Evolutionary conservation across 2,329 filamentous ascomycete species (phyloP), one percentile per base, ranked within the genome.

Genomic region (Coccinonectria pachysandricola): DNA sequence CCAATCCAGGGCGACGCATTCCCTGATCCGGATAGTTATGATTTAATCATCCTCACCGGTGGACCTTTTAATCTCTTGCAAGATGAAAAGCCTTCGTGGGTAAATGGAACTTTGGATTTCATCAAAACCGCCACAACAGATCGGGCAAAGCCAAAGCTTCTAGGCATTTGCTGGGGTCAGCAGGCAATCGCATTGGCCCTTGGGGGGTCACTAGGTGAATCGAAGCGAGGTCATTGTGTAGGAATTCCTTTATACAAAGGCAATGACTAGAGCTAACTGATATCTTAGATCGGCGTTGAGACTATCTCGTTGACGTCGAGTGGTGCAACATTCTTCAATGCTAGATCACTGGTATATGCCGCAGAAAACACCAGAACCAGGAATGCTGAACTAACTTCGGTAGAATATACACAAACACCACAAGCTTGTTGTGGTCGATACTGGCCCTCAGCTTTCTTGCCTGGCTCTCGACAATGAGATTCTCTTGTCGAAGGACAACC

Each of bases 121-220:
- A 26, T 26, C n/a, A 26, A 15, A 19, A 11, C 16, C 10, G 17
- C 17, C 17, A 26, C 17, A 8, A 10, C 15, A 19, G 11, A 12
- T 19, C 15, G 8, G 6, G 16, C 12, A 10, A 26, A 18, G 12
- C 11, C 24, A 14, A 26, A 26, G 24, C 17, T 26, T 14, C 17
- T 26, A 9, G 24, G 24, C 14, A 21, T 26, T n/a, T 26, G 24
- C 24, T 26, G 24, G 24, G 24, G 24, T 12, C 24, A 21, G n/a
- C 24, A 26, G 20, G 24, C 24, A 26, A 26, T 26, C 20, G 24
- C 17, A 13, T 19, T 26, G 12, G 24, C 24, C n/a, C 16, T 26
- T 4, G 24, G 24, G 6, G 24, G 24, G 9, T 18, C 24, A 12
- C n/a, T 26, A 8, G 17, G 11, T 5, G 11, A 19, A 14, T 26